These are phyloP conservation scores for Cladosporium sphaerospermum DNA, from an alignment of 2,329 filamentous ascomycete genomes.

Conservation along the genomic window DNA sequence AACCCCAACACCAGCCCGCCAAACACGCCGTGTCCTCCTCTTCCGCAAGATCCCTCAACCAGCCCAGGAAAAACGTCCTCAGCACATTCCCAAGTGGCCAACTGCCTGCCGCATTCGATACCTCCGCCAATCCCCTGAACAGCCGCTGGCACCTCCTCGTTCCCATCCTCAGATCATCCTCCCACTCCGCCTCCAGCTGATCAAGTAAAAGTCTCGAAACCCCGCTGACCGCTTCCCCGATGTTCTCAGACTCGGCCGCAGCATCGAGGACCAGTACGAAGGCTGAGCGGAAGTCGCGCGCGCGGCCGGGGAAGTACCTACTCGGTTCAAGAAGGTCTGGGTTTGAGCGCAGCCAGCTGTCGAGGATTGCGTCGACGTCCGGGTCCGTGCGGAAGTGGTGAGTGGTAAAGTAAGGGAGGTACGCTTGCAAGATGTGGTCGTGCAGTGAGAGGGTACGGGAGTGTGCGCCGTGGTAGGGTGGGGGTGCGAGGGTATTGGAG, in stretches of 20 bases:
- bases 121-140: slow-evolving; percentile 7
- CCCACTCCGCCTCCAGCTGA: neutral
- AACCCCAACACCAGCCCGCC: slow-evolving; percentile 2
- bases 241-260: neutral
- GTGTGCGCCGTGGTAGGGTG: neutral
- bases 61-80: slow-evolving; percentile 2
- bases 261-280: slow-evolving; percentile 1
- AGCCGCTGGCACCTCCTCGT: neutral
- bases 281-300: neutral
- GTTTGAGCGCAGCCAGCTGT: slow-evolving; percentile 3
- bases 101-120: neutral
- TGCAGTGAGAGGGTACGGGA: neutral
- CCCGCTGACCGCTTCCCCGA: neutral
- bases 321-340: neutral
- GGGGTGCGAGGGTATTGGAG: neutral
- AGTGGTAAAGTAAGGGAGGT: slow-evolving; percentile 4
- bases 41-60: slow-evolving; percentile 2
- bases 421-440: slow-evolving; percentile 3
- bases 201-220: neutral
- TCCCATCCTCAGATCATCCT: neutral
- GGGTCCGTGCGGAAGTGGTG: neutral
- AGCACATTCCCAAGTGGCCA: neutral
- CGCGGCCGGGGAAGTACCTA: neutral
- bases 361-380: slow-evolving; percentile 5
- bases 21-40: neutral